Percentiles rank a stretch among this genome's conserved stretches.
These are phyloP conservation scores for Rhododendron molle DNA, from an alignment of 148 eudicot species.

Conservation along the genomic window DNA sequence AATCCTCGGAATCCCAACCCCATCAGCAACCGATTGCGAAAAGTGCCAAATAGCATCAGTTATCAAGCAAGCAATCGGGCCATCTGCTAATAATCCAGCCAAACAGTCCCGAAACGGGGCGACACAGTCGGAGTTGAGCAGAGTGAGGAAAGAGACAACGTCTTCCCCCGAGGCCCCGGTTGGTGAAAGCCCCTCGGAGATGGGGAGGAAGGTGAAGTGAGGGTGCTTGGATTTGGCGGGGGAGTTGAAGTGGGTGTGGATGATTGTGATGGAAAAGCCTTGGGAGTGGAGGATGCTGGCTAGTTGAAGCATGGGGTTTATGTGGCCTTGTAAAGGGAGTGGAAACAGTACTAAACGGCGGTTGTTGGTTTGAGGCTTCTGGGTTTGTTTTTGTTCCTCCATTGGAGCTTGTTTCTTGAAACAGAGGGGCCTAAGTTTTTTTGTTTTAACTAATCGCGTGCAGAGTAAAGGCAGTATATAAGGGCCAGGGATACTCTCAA, in stretches of 20 bases:
- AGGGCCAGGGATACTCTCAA: too few species aligned
- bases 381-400: too few species aligned
- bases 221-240: conserved; percentile 16
- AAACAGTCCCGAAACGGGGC: conserved; percentile 32
- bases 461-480: too few species aligned
- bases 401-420: too few species aligned
- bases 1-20: conserved; percentile 43
- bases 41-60: conserved; percentile 42
- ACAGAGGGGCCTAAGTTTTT: conserved; percentile 12
- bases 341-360: too few species aligned
- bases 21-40: conserved; percentile 37
- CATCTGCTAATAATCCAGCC: conserved; percentile 4
- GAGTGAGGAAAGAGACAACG: conserved; percentile 14
- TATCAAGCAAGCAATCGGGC: conserved; percentile 46
- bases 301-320: conserved; percentile 28
- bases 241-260: conserved; percentile 19
- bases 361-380: too few species aligned
- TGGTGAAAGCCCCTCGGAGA: conserved; percentile 34
- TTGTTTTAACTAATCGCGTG: background rate
- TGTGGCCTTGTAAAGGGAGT: conserved; percentile 17
- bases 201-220: conserved; percentile 27
- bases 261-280: conserved; percentile 18
- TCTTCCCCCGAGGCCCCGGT: conserved; percentile 14
- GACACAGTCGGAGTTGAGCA: conserved; percentile 29
- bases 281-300: conserved; percentile 21